Base-by-base conservation (phyloP, 306 rosid genomes). In the Rosa multiflora region DNA sequence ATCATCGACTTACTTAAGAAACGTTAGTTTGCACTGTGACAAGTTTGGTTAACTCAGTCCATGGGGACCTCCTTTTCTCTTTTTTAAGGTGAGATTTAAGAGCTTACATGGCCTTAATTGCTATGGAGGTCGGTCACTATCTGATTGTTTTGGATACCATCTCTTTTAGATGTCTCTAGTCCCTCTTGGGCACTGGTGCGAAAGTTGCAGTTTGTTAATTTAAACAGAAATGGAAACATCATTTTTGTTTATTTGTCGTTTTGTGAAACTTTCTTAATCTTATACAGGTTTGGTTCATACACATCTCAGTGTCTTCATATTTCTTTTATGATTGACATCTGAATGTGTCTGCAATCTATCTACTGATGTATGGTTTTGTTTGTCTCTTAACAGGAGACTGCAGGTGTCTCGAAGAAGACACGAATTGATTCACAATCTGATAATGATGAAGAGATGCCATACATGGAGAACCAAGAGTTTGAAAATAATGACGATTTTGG, bases 401-500 rank as follows among this genome's bases (percentile, higher is more conserved):
- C 70, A 43, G 55, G 62, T 59, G 13, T 21, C 56, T 75, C 78
- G 17, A 75, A 59, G 78, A 74, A 58, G 23, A 43, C 6, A 23
- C 10, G 5, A 21, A 20, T 12, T 37, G 78, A 74, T 42, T 42
- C 69, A 4, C 42, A 58, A 21, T 17, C 14, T 40, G 53, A 58
- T 48, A 23, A 44, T 74, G 69, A 58, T 48, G 61, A 15, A 14
- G 43, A 29, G 15, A 18, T 39, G 72, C 72, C 48, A 40, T 67
- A 40, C 42, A 67, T 37, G 48, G 72, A 67, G 49, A 67, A 67
- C 51, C 26, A 67, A 40, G 21, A 72, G 21, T 56, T 15, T 32
- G 44, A 48, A 26, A 23, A 72, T 21, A 26, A 44, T 44, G 37
- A 21, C 9, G 5, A 46, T 2, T 39, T 42, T 4, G 72, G 35